These are phyloP conservation scores for Exophiala alcalophila DNA, from an alignment of 2,329 filamentous ascomycete species.

Conservation along the genomic window DNA sequence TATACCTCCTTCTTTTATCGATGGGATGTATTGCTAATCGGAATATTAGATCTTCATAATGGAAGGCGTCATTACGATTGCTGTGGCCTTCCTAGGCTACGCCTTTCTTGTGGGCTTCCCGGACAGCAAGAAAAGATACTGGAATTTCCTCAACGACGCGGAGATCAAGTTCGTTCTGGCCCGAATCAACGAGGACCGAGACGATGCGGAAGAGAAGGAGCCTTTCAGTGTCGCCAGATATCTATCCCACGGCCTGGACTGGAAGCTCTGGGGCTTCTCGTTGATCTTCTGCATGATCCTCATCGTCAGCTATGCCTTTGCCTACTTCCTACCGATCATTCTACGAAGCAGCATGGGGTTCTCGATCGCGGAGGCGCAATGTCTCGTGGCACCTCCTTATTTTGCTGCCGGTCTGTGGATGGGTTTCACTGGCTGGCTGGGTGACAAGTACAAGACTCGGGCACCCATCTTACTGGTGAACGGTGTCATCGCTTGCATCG, in stretches of 20 bases:
- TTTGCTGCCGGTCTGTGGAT: constrained; percentile 37
- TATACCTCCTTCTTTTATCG: background rate
- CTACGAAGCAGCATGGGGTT: constrained; percentile 38
- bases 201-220: constrained; percentile 49
- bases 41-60: constrained; percentile 46
- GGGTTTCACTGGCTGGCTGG: constrained; percentile 29
- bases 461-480: constrained; percentile 24
- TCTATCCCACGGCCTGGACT: constrained; percentile 45
- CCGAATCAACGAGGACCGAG: constrained; percentile 52
- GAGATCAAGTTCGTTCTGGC: constrained; percentile 34
- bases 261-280: constrained; percentile 56
- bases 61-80: constrained; percentile 48
- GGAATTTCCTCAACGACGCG: constrained; percentile 34
- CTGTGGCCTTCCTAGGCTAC: constrained; percentile 30
- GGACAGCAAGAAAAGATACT: constrained; percentile 30
- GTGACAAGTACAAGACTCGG: constrained; percentile 25
- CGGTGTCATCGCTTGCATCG: constrained; percentile 13
- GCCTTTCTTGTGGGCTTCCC: constrained; percentile 40
- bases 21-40: background rate
- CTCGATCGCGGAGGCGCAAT: constrained; percentile 34
- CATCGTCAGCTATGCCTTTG: constrained; percentile 48
- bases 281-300: constrained; percentile 50
- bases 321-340: constrained; percentile 41
- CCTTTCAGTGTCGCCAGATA: constrained; percentile 48
- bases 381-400: constrained; percentile 36